Percentiles rank a stretch among this genome's conserved stretches.
Evolutionary conservation across 768 basidiomycete genomes (phyloP).

Genomic region (Sistotremastrum niveocremeum): DNA sequence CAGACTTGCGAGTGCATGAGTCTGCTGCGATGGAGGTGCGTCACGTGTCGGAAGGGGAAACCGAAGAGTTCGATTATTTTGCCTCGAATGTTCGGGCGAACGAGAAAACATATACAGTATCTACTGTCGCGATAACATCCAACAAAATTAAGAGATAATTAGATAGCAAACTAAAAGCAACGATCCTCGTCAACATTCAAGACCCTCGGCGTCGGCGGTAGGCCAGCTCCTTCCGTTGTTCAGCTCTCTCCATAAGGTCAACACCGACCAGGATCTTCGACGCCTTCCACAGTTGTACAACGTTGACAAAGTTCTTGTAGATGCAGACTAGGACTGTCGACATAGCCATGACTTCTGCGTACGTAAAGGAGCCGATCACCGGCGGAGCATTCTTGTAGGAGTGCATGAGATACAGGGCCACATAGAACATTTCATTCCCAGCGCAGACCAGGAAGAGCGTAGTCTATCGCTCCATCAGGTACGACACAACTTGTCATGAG

Average conservation of each 20-base stretch:
- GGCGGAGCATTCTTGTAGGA: slow-evolving; percentile 42
- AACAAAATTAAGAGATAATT: too few species aligned
- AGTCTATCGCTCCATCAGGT: slow-evolving; percentile 28
- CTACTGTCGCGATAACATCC: too few species aligned
- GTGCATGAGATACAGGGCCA: slow-evolving; percentile 82
- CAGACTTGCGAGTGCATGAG: too few species aligned
- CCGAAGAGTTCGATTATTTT: too few species aligned
- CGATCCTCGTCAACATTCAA: too few species aligned
- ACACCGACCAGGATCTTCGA: slow-evolving; percentile 89
- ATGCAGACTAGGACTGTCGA: slow-evolving; percentile 54
- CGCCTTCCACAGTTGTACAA: slow-evolving; percentile 97
- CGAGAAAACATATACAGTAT: too few species aligned
- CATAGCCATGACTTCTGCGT: slow-evolving; percentile 59
- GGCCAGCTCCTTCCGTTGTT: slow-evolving; percentile 33
- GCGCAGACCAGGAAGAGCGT: slow-evolving; percentile 89
- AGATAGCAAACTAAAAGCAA: too few species aligned
- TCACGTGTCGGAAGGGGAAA: too few species aligned
- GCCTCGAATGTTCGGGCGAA: too few species aligned
- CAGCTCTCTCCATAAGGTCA: slow-evolving; percentile 74
- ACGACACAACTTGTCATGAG: neutral
- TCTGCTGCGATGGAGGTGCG: too few species aligned
- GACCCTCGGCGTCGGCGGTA: too few species aligned
- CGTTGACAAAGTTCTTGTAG: slow-evolving; percentile 83
- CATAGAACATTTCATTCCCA: slow-evolving; percentile 92
- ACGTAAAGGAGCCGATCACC: slow-evolving; percentile 38